Evolutionary conservation across 2,329 filamentous ascomycete species (phyloP).

Genomic region (Apiospora malaysiana): DNA sequence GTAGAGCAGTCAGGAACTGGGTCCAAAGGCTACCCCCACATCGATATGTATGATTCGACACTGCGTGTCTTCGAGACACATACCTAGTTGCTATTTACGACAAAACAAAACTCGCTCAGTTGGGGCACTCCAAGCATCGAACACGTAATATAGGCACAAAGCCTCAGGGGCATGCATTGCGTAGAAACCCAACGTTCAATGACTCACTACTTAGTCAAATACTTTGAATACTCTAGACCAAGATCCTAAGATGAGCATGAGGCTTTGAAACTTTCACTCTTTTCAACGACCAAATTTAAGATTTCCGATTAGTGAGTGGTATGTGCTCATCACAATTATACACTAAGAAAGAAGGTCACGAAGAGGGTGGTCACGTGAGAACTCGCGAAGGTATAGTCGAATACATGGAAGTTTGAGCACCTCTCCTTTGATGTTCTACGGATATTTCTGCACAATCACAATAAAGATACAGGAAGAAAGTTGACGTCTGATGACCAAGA

Average conservation of each 20-base stretch:
- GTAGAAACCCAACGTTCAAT: background rate
- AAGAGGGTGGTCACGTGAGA: slow-evolving; percentile 5
- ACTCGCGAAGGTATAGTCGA: background rate
- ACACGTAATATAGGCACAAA: background rate
- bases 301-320: background rate
- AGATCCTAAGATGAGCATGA: background rate
- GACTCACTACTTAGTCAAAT: background rate
- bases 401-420: background rate
- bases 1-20: background rate
- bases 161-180: background rate
- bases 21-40: background rate
- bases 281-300: too few species aligned
- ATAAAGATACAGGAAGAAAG: too few species aligned
- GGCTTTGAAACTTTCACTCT: background rate
- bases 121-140: background rate
- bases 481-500: too few species aligned
- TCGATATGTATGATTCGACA: background rate
- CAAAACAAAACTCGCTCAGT: background rate
- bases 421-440: background rate
- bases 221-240: background rate
- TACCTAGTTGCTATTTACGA: background rate
- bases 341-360: background rate
- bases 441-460: too few species aligned
- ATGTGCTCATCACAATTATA: background rate
- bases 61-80: background rate